Conservation (phyloP, 73 alveolate species). For the Uronychia setigera region DNA sequence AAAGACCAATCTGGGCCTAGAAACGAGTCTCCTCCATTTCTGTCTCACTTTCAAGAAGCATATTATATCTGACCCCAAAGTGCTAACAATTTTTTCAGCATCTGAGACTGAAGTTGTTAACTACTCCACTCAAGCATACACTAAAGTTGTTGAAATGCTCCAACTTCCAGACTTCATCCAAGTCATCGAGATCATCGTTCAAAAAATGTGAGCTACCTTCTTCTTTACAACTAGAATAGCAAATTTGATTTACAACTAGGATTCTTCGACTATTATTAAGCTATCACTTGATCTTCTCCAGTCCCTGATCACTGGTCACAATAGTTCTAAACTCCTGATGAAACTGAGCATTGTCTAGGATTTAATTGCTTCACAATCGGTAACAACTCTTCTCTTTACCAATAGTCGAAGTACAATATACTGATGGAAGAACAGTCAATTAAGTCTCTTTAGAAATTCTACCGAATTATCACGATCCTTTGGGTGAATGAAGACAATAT, state of each 20-base stretch:
- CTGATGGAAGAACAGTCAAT: slow-evolving; percentile 19
- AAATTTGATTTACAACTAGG: background rate
- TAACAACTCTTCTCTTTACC: background rate
- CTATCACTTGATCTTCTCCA: background rate
- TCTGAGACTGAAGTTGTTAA: background rate
- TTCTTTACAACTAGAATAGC: background rate
- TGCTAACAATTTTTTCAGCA: background rate
- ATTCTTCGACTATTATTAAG: background rate
- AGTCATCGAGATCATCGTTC: slow-evolving; percentile 37
- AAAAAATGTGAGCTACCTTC: slow-evolving; percentile 22
- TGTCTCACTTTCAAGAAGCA: slow-evolving; percentile 23
- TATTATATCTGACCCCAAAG: slow-evolving; percentile 48
- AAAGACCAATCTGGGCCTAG: slow-evolving; percentile 18
- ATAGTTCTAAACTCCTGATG: background rate
- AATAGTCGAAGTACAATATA: slow-evolving; percentile 36
- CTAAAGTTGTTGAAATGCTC: slow-evolving; percentile 37
- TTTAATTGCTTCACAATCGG: background rate
- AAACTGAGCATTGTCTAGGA: slow-evolving; percentile 2
- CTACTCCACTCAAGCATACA: slow-evolving; percentile 6
- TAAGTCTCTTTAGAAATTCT: slow-evolving; percentile 36
- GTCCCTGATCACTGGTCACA: background rate
- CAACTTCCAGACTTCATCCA: slow-evolving; percentile 26
- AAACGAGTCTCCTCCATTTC: slow-evolving; percentile 27
- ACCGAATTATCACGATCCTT: slow-evolving; percentile 16
- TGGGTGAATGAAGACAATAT: slow-evolving; percentile 53